Evolutionary conservation across 768 basidiomycete genomes (phyloP), one percentile per base, ranked within the genome.

Genomic region (Lactarius hatsudake): DNA sequence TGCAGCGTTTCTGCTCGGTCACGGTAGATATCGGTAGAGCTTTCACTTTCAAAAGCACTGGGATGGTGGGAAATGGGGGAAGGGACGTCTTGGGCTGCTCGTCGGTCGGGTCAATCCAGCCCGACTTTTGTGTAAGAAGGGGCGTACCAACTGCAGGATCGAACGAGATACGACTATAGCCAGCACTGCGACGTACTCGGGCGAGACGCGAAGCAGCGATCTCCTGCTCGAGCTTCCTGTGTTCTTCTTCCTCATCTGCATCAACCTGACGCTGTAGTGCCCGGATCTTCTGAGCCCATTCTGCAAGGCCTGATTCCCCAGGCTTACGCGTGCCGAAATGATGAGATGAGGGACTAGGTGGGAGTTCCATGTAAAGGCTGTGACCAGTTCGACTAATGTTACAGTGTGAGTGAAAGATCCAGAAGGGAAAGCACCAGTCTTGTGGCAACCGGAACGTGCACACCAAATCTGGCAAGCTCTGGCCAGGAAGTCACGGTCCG

Each of bases 251-350:
- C 65, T 92, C 91, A 68, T 91, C 88, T 17, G 87, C 87, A 69
- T 94, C 91, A 30, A 92, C 88, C 72, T 92, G 89, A 66, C 86
- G 83, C 74, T 93, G 91, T 76, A 93, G 77, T 18, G 86, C 89
- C 74, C 88, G 89, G 75, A 94, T 91, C 79, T 83, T 88, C 76
- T 79, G 87, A 17, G 91, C 84, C 91, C 91, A 93, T 75, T 93
- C 90, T 18, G 90, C 82, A n/a, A 92, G 81, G 59, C 85, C 87
- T 3, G 81, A 79, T 71, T 91, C 90, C 23, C 62, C 67, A 5
- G 87, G 80, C 67, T 83, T 84, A n/a, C 64, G 64, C 18, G 43
- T 26, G 45, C 20, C 57, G 42, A 63, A 70, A 34, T 62, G 68
- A 53, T 32, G 69, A 30, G 71, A 71, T 42, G 69, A 54, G 26